Evolutionary conservation across 192 early-diverging fungal species (phyloP).

Genomic region (Coemansia umbellata): DNA sequence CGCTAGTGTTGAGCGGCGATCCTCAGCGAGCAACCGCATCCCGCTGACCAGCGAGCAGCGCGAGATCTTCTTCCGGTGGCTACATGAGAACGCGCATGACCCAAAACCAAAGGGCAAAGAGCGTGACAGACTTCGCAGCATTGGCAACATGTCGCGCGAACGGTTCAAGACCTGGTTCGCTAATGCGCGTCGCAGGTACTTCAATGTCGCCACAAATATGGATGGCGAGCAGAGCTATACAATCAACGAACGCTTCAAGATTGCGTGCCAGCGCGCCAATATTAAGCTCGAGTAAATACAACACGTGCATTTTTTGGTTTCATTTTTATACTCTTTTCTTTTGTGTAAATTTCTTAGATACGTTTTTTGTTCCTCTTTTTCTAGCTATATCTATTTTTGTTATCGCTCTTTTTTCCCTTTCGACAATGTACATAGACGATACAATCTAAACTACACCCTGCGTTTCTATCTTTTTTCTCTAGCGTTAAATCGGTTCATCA

Average conservation of each 20-base stretch:
- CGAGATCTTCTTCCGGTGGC: slow-evolving; percentile 37
- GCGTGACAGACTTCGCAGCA: slow-evolving; percentile 35
- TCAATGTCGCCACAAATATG: slow-evolving; percentile 6
- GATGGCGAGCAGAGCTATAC: slow-evolving; percentile 36
- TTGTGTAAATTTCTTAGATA: neutral
- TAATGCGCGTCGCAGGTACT: slow-evolving; percentile 51
- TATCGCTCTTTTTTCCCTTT: too few species aligned
- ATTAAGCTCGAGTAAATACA: slow-evolving; percentile 23
- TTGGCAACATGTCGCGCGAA: slow-evolving; percentile 44
- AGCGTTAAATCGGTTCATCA: too few species aligned
- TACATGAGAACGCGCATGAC: slow-evolving; percentile 35
- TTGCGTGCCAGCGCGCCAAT: slow-evolving; percentile 37
- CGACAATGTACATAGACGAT: too few species aligned
- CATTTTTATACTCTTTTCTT: slow-evolving; percentile 4
- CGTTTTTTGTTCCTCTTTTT: too few species aligned
- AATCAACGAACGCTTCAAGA: slow-evolving; percentile 31
- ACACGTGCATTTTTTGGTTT: neutral
- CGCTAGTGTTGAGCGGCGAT: neutral
- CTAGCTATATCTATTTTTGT: too few species aligned
- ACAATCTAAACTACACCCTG: too few species aligned
- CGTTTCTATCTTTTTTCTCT: too few species aligned
- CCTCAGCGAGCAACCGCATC: slow-evolving; percentile 17
- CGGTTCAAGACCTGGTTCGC: slow-evolving; percentile 54
- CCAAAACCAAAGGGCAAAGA: slow-evolving; percentile 50
- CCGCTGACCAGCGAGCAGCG: slow-evolving; percentile 35